Evolutionary conservation across 1,139 yeast genomes (phyloP), one percentile per base, ranked within the genome.

Genomic region (Suhomyces maxii): DNA sequence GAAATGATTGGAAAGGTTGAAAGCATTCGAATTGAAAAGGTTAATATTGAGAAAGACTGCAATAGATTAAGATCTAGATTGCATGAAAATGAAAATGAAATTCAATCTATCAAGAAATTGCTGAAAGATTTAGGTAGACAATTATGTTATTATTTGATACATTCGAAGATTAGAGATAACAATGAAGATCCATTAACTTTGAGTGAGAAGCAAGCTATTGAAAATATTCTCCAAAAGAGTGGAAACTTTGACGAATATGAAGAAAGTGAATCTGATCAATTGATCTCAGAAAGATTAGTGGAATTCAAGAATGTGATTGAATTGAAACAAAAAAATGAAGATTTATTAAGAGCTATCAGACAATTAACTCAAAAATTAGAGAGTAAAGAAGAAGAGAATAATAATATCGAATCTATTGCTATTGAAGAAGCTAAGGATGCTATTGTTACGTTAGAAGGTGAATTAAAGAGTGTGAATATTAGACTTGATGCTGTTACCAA

Each of bases 71-170:
- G 69, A 49, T 50, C 64, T 49, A 66, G 56, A 64, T 71, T 61
- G 51, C 64, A 55, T 58, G 76, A 71, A 31, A 59, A 59, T 42
- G 77, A 73, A 51, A 63, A 63, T 47, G 79, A 80, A 51, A 65
- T 77, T 8, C 64, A 65, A 2, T 66, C 76, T 3, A 63, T 83
- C 59, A 74, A 75, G 47, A 80, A 77, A 52, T 82, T 86, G 53
- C 79, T 85, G 43, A 69, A 76, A 34, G 97, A 91, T 57, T 70
- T 90, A 36, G 88, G 95, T 8, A 80, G 85, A 37, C 98, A 93
- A 62, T 78, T 93, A 13, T 89, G 89, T 54, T 79, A 77, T 46
- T 73, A 89, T 41, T 72, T 91, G 42, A 79, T 86, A 10, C 91
- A 89, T 58, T 73, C 84, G 7, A 79, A 85, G 45, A 71, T 82